phyloP scores from a whole-genome alignment of 2,329 filamentous ascomycete genomes.

The Apiospora saccharicola region DNA sequence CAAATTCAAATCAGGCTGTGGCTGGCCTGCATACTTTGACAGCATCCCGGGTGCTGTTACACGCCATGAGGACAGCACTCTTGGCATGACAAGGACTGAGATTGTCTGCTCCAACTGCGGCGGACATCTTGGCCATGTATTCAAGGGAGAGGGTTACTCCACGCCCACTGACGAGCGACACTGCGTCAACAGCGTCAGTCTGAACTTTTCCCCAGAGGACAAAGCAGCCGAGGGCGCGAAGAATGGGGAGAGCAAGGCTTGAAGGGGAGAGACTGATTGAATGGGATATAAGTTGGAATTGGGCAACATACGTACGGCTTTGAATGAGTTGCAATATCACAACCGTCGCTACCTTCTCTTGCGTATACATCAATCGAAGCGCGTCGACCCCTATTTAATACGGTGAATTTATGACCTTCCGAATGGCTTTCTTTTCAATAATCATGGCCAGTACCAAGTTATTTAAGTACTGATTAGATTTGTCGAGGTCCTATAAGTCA shows the following conservation, averaged over 20 bases:
- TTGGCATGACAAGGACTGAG: slow-evolving; percentile 88
- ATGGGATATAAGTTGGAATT: background rate
- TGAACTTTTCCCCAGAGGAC: slow-evolving; percentile 79
- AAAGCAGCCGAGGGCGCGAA: slow-evolving; percentile 53
- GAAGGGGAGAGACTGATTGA: background rate
- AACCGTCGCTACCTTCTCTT: background rate
- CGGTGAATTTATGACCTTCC: background rate
- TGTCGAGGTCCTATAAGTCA: background rate
- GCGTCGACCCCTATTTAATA: too few species aligned
- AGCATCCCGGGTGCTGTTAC: slow-evolving; percentile 90
- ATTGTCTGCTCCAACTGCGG: slow-evolving; percentile 96
- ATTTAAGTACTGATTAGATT: background rate
- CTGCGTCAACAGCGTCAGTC: slow-evolving; percentile 92
- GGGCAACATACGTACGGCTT: background rate
- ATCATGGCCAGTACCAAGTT: background rate
- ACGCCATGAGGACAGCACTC: slow-evolving; percentile 75
- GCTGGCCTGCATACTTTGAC: slow-evolving; percentile 98
- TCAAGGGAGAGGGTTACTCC: slow-evolving; percentile 84
- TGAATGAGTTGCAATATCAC: background rate
- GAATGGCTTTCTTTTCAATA: background rate
- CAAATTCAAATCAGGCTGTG: slow-evolving; percentile 96
- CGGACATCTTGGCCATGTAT: slow-evolving; percentile 89
- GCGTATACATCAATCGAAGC: too few species aligned
- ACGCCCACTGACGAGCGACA: slow-evolving; percentile 95
- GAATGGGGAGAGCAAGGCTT: slow-evolving; percentile 24